Conservation (phyloP, 805 yeast genomes). For the Wickerhamomyces chaumierensis region DNA sequence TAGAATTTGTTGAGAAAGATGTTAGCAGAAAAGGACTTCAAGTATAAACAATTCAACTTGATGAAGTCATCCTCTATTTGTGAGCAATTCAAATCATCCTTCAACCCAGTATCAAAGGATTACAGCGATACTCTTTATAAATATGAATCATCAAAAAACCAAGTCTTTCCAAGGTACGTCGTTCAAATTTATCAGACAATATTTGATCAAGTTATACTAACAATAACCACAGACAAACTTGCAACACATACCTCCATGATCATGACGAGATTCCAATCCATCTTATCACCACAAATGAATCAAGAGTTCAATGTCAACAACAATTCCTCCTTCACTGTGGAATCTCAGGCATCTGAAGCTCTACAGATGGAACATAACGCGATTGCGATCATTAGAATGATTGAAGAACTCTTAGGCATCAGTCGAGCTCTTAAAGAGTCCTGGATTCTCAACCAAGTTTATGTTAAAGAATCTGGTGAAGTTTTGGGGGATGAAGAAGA, state of each 20-base stretch:
- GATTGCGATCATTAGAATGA: slow-evolving; percentile 35
- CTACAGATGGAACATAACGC: slow-evolving; percentile 45
- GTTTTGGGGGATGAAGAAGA: slow-evolving; percentile 5
- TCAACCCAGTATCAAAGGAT: too few species aligned
- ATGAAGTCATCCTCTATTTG: too few species aligned
- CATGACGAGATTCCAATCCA: not conserved
- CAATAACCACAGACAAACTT: not conserved
- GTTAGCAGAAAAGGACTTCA: too few species aligned
- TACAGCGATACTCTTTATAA: slow-evolving; percentile 14
- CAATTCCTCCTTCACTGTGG: not conserved
- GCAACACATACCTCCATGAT: not conserved
- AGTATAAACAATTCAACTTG: too few species aligned
- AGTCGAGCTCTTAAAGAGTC: slow-evolving; percentile 40
- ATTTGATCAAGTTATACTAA: not conserved
- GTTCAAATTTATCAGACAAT: not conserved
- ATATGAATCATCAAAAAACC: not conserved
- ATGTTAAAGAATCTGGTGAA: slow-evolving; percentile 13
- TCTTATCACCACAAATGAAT: not conserved
- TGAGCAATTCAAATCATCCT: too few species aligned
- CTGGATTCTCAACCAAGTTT: slow-evolving; percentile 45
- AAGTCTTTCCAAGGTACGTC: not conserved
- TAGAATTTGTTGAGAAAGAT: too few species aligned
- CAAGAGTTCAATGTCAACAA: not conserved
- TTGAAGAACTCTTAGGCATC: slow-evolving; percentile 39
- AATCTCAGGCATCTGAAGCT: slow-evolving; percentile 35